A percentile compares a stretch with the other conserved stretches of the same genome.
Evolutionary conservation across 108 stramenopile species (phyloP).

Genomic region (Fragilaria crotonensis): DNA sequence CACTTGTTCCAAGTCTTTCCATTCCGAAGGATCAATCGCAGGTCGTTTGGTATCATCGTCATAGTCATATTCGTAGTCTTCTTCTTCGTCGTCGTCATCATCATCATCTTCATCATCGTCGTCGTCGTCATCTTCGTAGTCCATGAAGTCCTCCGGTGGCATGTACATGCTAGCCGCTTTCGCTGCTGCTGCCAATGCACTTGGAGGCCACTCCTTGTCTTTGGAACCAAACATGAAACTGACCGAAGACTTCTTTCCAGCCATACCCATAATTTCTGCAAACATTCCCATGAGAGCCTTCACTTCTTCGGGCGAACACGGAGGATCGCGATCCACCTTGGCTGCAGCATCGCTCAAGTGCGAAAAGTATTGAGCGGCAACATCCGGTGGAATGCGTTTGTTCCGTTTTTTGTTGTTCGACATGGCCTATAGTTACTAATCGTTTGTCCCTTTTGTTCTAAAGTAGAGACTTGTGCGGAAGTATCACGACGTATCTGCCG

Average conservation of each 20-base stretch:
- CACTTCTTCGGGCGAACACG: slow-evolving; percentile 32
- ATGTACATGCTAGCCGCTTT: not conserved
- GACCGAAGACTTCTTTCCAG: not conserved
- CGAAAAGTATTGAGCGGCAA: not conserved
- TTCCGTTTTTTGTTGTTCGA: not conserved
- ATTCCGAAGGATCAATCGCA: slow-evolving; percentile 26
- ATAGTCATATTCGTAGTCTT: not conserved
- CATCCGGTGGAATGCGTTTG: not conserved
- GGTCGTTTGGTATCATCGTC: slow-evolving; percentile 9
- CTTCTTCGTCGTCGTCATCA: slow-evolving; percentile 7
- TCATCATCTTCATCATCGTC: slow-evolving; percentile 5
- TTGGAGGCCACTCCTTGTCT: not conserved
- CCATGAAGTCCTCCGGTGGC: not conserved
- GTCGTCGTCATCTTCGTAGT: slow-evolving; percentile 17
- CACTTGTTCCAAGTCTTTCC: slow-evolving; percentile 33
- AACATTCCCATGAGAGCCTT: slow-evolving; percentile 60
- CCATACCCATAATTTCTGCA: slow-evolving; percentile 50
- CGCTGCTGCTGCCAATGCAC: slow-evolving; percentile 1
- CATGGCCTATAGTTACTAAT: no score
- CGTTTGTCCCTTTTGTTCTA: no score
- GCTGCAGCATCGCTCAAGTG: slow-evolving; percentile 1
- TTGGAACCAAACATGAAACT: not conserved
- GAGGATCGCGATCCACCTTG: not conserved
- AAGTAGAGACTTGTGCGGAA: no score
- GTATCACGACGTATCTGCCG: no score